A percentile compares a stretch with the other conserved stretches of the same genome.
These are phyloP conservation scores for Calonectria pteridis DNA, from an alignment of 2,329 filamentous ascomycete species.

Conservation along the genomic window DNA sequence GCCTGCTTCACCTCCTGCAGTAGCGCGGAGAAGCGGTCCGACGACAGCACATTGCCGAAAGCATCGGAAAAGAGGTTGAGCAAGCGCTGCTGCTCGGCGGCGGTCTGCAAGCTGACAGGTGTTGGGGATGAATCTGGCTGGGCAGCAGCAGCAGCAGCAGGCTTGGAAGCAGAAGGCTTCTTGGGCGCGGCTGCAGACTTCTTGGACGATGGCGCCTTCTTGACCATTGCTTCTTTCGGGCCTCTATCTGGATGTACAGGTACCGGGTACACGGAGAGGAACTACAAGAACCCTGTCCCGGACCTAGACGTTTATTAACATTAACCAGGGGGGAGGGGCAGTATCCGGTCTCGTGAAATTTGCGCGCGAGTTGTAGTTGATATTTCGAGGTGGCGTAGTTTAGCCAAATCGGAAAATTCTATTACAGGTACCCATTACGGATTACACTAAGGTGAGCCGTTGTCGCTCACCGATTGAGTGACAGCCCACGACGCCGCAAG, in stretches of 20 bases:
- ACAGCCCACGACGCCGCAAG: not conserved
- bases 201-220: conserved; percentile 39
- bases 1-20: conserved; percentile 89
- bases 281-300: not conserved
- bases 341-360: conserved; percentile 12
- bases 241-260: conserved; percentile 11
- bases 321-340: not conserved
- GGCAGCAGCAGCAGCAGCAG: conserved; percentile 6
- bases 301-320: not conserved
- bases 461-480: conserved; percentile 16
- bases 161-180: conserved; percentile 23
- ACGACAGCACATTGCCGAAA: conserved; percentile 66
- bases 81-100: conserved; percentile 71
- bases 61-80: conserved; percentile 79
- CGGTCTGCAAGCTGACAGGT: conserved; percentile 33
- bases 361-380: conserved; percentile 9
- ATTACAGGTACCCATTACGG: conserved; percentile 13
- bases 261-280: not conserved
- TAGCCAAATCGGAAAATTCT: conserved; percentile 25
- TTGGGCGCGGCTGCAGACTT: conserved; percentile 34
- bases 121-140: conserved; percentile 8
- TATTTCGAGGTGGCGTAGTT: conserved; percentile 5
- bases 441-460: conserved; percentile 22
- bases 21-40: conserved; percentile 61
- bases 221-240: conserved; percentile 37